Base-by-base conservation (phyloP, 2,329 filamentous ascomycete genomes). In the Fusarium sp. region DNA sequence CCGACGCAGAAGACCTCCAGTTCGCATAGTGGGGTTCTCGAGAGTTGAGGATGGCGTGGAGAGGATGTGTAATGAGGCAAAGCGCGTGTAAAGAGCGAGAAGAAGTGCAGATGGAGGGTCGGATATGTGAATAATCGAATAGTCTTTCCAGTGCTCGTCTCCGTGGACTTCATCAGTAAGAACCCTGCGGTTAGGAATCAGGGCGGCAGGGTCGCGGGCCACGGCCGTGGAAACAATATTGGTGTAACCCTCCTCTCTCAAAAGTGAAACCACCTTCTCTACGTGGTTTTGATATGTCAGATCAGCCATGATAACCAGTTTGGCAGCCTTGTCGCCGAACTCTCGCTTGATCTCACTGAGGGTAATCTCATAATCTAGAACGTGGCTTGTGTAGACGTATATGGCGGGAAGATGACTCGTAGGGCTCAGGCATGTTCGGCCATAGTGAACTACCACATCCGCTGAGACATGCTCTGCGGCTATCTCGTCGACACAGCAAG, bases 401-500 rank as follows among this genome's bases (percentile, higher is more conserved):
- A 97, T 88, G 21, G 97, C 94, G 0, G 95, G 94, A 51, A 98
- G 80, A 55, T 94, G 85, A 12, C 92, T 91, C 0, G 95, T 97
- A 1, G 95, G 95, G 9, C 94, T 97, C 23, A 99, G 83, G 75
- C 96, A 99, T 0, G 95, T 91, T 51, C 96, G 86, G 4, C 96
- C 96, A 73, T 98, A 99, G 77, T 99, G 96, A 15, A 99, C 90
- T 2, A 98, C 92, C 0, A 94, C 92, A 64, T 98, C 91, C 8
- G 96, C 94, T 73, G 93, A 86, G 17, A 93, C 91, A 77, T 99
- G 96, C 77, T 99, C 94, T 4, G 96, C 96, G 0, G 96, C 96
- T 39, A 98, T 90, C 80, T 99, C 96, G 74, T 99, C 96, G 19
- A 98, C 94, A 74, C 96, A 99, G 80, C 96, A 99, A 1, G 95